Conservation (phyloP, 192 early-diverging fungal genomes). For the Rhizophlyctis rosea region DNA sequence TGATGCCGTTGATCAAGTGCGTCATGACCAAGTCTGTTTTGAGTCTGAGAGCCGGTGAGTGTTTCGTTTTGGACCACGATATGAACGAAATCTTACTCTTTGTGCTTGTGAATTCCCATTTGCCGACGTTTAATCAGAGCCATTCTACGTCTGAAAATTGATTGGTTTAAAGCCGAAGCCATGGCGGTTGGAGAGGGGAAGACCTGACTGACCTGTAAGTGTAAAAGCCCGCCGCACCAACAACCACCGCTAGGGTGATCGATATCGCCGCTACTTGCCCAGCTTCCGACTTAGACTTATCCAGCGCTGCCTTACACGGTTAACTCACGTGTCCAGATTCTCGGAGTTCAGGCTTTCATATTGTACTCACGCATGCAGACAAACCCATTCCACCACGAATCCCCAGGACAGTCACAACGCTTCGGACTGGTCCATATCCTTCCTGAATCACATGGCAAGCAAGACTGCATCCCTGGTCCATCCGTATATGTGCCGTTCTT, state of each 20-base stretch:
- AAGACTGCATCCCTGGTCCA: not conserved
- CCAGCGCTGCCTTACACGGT: not conserved
- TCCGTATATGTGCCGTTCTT: conserved; percentile 2
- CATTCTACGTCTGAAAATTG: conserved; percentile 14
- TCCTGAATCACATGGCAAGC: conserved; percentile 14
- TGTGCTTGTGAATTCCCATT: conserved; percentile 13
- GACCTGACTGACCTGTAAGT: conserved; percentile 8
- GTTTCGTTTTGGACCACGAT: too few relatives aligned
- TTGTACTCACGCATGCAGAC: conserved; percentile 14
- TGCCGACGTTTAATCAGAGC: conserved; percentile 15
- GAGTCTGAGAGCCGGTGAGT: too few relatives aligned
- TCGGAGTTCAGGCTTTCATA: not conserved
- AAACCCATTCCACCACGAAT: conserved; percentile 7
- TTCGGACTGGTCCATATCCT: conserved; percentile 1
- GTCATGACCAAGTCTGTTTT: conserved; percentile 20
- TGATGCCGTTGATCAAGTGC: conserved; percentile 7
- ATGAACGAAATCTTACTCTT: conserved; percentile 8
- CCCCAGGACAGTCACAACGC: not conserved
- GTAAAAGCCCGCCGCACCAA: conserved; percentile 7
- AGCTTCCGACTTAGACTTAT: not conserved
- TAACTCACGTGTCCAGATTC: not conserved
- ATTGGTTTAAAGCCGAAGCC: not conserved
- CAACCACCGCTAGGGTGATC: conserved; percentile 6
- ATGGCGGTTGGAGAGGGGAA: not conserved
- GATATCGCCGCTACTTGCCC: conserved; percentile 12